Conservation (phyloP, 1,139 yeast genomes). For the Diutina ranongensis region DNA sequence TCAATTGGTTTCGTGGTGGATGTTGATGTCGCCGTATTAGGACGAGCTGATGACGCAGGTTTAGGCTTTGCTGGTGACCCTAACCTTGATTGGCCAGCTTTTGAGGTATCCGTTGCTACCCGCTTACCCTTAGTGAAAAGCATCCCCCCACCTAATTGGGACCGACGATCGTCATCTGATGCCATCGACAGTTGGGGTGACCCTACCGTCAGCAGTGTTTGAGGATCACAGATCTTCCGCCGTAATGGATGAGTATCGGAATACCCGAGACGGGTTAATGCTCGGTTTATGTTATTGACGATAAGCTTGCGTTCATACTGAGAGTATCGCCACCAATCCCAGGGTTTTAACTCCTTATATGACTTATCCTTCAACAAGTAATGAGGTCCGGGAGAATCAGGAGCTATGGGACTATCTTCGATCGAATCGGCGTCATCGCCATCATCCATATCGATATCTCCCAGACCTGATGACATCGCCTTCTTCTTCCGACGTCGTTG, state of each 20-base stretch:
- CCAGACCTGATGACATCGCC: not conserved
- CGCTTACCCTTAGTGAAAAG: not conserved
- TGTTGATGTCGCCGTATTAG: not conserved
- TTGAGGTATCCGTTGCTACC: not conserved
- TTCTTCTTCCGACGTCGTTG: constrained; percentile 6
- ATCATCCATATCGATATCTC: not conserved
- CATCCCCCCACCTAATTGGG: constrained; percentile 2
- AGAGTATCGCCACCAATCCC: constrained; percentile 26
- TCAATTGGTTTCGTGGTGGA: not conserved
- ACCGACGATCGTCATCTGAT: not conserved
- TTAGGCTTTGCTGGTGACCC: not conserved
- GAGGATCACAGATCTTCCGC: constrained; percentile 16
- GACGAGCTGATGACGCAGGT: not conserved
- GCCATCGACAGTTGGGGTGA: constrained; percentile 1
- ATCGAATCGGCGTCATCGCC: not conserved
- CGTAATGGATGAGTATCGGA: constrained; percentile 36
- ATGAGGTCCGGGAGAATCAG: constrained; percentile 3
- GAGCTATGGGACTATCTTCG: not conserved
- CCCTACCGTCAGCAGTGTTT: not conserved
- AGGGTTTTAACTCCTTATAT: constrained; percentile 31
- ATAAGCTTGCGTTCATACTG: constrained; percentile 23
- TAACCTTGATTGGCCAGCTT: not conserved
- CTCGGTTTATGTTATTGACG: constrained; percentile 24
- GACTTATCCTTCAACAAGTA: constrained; percentile 28
- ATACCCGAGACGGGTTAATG: constrained; percentile 32